A percentile compares a stretch with the other conserved stretches of the same genome.
Evolutionary conservation across 2,329 filamentous ascomycete species (phyloP).

Genomic region (Trichophyton rubrum): DNA sequence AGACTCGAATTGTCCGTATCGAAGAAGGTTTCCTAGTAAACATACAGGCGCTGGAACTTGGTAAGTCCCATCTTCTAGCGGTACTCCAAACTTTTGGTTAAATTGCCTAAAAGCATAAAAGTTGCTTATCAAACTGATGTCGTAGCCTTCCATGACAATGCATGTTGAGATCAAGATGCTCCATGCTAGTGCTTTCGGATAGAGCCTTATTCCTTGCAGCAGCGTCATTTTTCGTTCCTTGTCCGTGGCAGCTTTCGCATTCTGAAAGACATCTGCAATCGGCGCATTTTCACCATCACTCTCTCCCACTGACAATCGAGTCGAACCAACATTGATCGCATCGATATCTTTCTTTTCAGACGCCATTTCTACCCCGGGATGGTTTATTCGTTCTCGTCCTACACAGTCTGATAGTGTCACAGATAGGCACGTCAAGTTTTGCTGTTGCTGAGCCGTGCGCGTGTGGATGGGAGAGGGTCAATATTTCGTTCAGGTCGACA

Average conservation of each 20-base stretch:
- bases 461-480: neutral
- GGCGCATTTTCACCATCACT: neutral
- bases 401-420: neutral
- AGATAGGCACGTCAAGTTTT: neutral
- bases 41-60: conserved; percentile 29
- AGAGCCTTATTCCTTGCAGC: conserved; percentile 63
- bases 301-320: neutral
- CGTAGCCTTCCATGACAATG: conserved; percentile 86
- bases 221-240: conserved; percentile 56
- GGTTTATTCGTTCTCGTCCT: neutral
- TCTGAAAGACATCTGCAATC: conserved; percentile 25
- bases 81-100: conserved; percentile 30
- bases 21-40: conserved; percentile 7
- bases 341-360: neutral
- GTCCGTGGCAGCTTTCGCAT: conserved; percentile 32
- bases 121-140: conserved; percentile 68
- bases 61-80: conserved; percentile 24
- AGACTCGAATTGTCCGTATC: conserved; percentile 1
- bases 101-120: conserved; percentile 47
- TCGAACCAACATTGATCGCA: neutral
- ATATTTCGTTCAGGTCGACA: neutral
- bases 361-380: neutral
- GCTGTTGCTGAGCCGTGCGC: neutral
- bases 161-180: conserved; percentile 77
- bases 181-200: conserved; percentile 78